Evolutionary conservation across 1,284 basidiomycete genomes (phyloP).

Genomic region (Trichosporon asahii): DNA sequence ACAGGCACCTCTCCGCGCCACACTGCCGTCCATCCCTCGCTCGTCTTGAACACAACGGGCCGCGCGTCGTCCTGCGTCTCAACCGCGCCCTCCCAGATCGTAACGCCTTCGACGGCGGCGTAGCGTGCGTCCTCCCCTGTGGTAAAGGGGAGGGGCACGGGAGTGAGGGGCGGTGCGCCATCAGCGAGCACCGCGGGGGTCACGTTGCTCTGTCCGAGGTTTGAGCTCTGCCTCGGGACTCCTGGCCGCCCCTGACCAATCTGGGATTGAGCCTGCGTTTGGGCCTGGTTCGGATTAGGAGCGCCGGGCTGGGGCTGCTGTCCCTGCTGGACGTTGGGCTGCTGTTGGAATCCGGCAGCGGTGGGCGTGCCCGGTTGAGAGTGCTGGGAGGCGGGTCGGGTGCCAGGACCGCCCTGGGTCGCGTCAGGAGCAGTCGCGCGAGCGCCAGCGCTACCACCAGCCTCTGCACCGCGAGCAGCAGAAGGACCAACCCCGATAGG

Average conservation of each 20-base stretch:
- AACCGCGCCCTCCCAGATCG: constrained; percentile 56
- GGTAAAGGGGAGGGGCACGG: constrained; percentile 54
- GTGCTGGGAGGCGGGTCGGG: neutral
- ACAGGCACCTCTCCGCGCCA: constrained; percentile 70
- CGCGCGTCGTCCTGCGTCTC: constrained; percentile 44
- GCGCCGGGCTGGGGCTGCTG: neutral
- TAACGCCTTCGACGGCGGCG: constrained; percentile 68
- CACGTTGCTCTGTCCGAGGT: neutral
- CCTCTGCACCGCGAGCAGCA: constrained; percentile 3
- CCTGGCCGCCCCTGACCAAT: neutral
- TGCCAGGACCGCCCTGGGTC: neutral
- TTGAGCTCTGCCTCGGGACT: neutral
- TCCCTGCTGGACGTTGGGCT: neutral
- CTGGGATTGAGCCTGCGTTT: neutral
- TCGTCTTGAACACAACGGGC: constrained; percentile 57
- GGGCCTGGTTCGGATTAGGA: neutral
- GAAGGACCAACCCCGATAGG: neutral
- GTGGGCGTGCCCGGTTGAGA: neutral
- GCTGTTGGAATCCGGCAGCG: neutral
- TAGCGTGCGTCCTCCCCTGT: constrained; percentile 67
- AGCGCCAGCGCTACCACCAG: neutral
- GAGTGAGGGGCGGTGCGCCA: constrained; percentile 34
- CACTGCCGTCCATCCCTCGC: constrained; percentile 66
- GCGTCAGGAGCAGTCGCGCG: neutral
- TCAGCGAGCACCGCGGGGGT: constrained; percentile 5